Base-by-base conservation (phyloP, 2,329 filamentous ascomycete genomes). In the Orbilia javanica region DNA sequence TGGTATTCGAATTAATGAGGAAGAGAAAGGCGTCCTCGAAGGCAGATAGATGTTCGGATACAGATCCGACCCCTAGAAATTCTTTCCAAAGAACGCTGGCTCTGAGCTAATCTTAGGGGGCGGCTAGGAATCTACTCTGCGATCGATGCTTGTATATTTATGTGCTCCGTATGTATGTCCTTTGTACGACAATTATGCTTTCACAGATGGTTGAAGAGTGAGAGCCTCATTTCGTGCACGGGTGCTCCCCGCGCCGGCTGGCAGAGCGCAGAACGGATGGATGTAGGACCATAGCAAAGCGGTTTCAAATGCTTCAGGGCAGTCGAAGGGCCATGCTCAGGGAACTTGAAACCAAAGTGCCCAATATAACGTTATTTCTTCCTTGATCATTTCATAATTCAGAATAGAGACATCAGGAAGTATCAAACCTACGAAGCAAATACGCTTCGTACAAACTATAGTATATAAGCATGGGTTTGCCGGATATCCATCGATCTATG, bases 361-460 rank as follows among this genome's bases (percentile, higher is more conserved):
- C 18, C 36, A 44, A 55, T n/a, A 68, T 57, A 68, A 57, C 64
- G 64, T 68, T 68, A 68, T 68, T 44, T 15, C n/a, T 52, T 18
- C 46, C 31, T 39, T 27, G 18, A 18, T 25, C 55, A 67, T 67
- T 36, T 67, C 18, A n/a, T 10, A 31, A 52, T n/a, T n/a, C n/a
- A n/a, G n/a, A n/a, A n/a, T n/a, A n/a, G n/a, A n/a, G n/a, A n/a
- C n/a, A n/a, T n/a, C n/a, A n/a, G n/a, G n/a, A n/a, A 36, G 13
- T 36, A 36, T 39, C 11, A 39, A 39, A 3, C n/a, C 11, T 13
- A 39, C n/a, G 36, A 15, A 39, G 10, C 2, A 36, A 36, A 36
- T 6, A 36, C 2, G 13, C 34, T 7, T 31, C 29, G 29, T n/a
- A n/a, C n/a, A n/a, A n/a, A n/a, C n/a, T n/a, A n/a, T n/a, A n/a